These are phyloP conservation scores for Ceratobasidium sp. DNA, from an alignment of 1,284 basidiomycete genomes.

Conservation along the genomic window DNA sequence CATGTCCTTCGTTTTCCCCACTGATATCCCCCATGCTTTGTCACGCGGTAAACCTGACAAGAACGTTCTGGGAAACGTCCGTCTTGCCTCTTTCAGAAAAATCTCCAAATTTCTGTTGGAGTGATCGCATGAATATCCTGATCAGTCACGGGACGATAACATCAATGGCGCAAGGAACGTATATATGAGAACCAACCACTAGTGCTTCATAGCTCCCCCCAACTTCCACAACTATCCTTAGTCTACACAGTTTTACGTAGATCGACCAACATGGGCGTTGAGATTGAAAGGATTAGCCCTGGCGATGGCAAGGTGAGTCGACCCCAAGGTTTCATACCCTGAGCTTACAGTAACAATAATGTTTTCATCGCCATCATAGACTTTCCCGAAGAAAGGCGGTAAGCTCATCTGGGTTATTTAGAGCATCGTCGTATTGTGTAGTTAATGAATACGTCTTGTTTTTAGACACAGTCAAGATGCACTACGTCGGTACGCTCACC, in stretches of 20 bases:
- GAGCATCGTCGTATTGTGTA: constrained; percentile 53
- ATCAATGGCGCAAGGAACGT: not conserved
- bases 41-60: too few species aligned
- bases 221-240: not conserved
- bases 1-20: too few species aligned
- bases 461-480: constrained; percentile 71
- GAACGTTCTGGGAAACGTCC: too few species aligned
- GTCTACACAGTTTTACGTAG: not conserved
- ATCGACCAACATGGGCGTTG: constrained; percentile 61
- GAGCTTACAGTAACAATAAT: constrained; percentile 1
- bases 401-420: constrained; percentile 51
- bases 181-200: not conserved
- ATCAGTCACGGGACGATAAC: constrained; percentile 37
- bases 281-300: constrained; percentile 60
- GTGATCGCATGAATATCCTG: not conserved
- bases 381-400: constrained; percentile 69
- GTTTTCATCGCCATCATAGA: constrained; percentile 49
- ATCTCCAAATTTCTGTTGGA: too few species aligned
- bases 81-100: too few species aligned
- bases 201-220: not conserved
- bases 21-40: too few species aligned
- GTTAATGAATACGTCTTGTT: constrained; percentile 47
- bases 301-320: constrained; percentile 61
- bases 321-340: not conserved
- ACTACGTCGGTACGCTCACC: constrained; percentile 78